Evolutionary conservation across 2,329 filamentous ascomycete species (phyloP).

Genomic region (Fusarium ambrosium): DNA sequence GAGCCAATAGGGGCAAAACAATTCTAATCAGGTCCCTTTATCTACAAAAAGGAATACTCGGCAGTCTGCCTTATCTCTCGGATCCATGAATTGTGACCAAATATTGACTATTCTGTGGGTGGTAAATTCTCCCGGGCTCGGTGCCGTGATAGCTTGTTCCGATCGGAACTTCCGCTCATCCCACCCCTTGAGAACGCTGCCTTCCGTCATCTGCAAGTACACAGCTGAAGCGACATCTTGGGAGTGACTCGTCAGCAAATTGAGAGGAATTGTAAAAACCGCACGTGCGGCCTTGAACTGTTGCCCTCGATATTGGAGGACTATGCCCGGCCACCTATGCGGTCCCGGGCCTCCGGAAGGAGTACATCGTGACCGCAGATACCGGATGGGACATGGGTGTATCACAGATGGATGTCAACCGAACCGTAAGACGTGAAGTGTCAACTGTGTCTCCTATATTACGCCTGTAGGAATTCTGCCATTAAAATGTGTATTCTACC

Average conservation of each 20-base stretch:
- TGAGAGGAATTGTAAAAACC: conserved; percentile 3
- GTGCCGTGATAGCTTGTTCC: neutral
- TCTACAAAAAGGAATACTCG: neutral
- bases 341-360: conserved; percentile 3
- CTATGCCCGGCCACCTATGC: conserved; percentile 5
- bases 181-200: neutral
- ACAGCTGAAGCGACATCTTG: too few species aligned
- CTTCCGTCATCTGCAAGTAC: too few species aligned
- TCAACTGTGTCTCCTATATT: neutral
- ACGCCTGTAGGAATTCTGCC: neutral
- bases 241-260: neutral
- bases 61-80: neutral
- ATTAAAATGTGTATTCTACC: neutral
- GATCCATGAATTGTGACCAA: too few species aligned
- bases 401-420: neutral
- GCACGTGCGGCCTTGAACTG: neutral
- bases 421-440: neutral
- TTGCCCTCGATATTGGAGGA: conserved; percentile 1
- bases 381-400: too few species aligned
- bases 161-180: neutral
- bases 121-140: neutral
- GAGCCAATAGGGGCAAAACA: neutral
- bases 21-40: neutral
- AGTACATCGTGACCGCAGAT: neutral
- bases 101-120: neutral